Percentiles rank a stretch among this genome's conserved stretches.
Evolutionary conservation across 2,329 filamentous ascomycete species (phyloP).

Genomic region (Penicillium paneum): DNA sequence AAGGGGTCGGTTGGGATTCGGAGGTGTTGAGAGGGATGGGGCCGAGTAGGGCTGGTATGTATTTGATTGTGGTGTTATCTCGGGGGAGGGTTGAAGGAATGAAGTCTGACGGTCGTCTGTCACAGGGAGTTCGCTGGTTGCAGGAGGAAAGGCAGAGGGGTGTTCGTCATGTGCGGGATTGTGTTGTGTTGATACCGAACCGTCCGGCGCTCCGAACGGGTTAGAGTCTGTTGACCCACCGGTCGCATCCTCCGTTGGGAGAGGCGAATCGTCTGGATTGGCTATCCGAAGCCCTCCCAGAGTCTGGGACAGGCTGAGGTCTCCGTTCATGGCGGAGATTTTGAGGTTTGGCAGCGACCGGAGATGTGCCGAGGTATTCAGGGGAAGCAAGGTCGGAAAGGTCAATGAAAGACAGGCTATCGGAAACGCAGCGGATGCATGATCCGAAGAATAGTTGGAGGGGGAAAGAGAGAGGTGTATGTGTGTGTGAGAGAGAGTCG

Average conservation of each 20-base stretch:
- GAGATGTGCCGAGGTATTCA: background rate
- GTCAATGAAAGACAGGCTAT: slow-evolving; percentile 22
- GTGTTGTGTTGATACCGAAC: slow-evolving; percentile 26
- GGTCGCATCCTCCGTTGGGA: slow-evolving; percentile 37
- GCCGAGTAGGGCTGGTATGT: slow-evolving; percentile 46
- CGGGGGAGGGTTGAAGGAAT: slow-evolving; percentile 43
- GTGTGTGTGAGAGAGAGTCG: background rate
- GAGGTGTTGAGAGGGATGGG: slow-evolving; percentile 40
- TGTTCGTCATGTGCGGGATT: slow-evolving; percentile 19
- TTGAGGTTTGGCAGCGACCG: background rate
- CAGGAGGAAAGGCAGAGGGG: slow-evolving; percentile 19
- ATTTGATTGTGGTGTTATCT: slow-evolving; percentile 39
- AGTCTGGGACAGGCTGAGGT: slow-evolving; percentile 86
- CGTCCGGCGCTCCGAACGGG: slow-evolving; percentile 20
- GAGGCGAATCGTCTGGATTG: slow-evolving; percentile 77
- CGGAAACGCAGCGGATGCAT: slow-evolving; percentile 32
- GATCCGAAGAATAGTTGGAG: slow-evolving; percentile 19
- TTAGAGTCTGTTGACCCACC: slow-evolving; percentile 24
- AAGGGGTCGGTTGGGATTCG: slow-evolving; percentile 43
- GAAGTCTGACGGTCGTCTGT: slow-evolving; percentile 44
- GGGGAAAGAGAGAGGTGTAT: background rate
- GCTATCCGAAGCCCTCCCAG: slow-evolving; percentile 94
- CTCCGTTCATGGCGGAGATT: slow-evolving; percentile 71
- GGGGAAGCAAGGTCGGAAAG: slow-evolving; percentile 7
- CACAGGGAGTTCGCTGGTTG: slow-evolving; percentile 22